Evolutionary conservation across 257 asterid genomes (phyloP).

Genomic region (Prunella vulgaris): DNA sequence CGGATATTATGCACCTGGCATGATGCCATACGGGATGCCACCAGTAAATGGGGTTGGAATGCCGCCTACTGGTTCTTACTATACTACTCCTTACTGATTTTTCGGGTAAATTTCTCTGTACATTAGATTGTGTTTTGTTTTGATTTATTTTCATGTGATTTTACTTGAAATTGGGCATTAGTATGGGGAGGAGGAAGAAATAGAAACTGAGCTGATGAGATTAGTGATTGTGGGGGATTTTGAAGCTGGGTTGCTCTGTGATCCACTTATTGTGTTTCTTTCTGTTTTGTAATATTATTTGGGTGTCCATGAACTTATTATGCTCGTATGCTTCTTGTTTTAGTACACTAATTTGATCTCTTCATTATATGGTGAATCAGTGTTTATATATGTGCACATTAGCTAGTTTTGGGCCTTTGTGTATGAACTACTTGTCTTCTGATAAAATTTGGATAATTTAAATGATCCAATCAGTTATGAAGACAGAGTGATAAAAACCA

Average conservation of each 20-base stretch:
- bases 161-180: constrained; percentile 36
- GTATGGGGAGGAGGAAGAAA: constrained; percentile 28
- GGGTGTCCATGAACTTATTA: constrained; percentile 15
- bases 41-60: no score
- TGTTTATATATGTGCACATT: neutral
- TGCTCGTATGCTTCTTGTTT: constrained; percentile 14
- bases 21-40: constrained; percentile 40
- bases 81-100: constrained; percentile 41
- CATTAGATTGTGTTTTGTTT: constrained; percentile 27
- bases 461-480: no score
- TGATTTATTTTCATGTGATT: constrained; percentile 36
- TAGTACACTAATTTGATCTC: constrained; percentile 3
- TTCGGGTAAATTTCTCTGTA: constrained; percentile 21
- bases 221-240: constrained; percentile 28
- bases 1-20: constrained; percentile 54
- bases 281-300: constrained; percentile 30
- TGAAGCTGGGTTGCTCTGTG: constrained; percentile 30
- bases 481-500: no score
- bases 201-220: constrained; percentile 33
- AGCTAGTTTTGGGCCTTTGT: neutral
- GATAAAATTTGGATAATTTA: no score
- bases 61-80: constrained; percentile 55
- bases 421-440: no score
- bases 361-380: neutral
- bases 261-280: constrained; percentile 27